Evolutionary conservation across 352 stramenopile genomes (phyloP).

Genomic region (Phytopythium kandeliae): DNA sequence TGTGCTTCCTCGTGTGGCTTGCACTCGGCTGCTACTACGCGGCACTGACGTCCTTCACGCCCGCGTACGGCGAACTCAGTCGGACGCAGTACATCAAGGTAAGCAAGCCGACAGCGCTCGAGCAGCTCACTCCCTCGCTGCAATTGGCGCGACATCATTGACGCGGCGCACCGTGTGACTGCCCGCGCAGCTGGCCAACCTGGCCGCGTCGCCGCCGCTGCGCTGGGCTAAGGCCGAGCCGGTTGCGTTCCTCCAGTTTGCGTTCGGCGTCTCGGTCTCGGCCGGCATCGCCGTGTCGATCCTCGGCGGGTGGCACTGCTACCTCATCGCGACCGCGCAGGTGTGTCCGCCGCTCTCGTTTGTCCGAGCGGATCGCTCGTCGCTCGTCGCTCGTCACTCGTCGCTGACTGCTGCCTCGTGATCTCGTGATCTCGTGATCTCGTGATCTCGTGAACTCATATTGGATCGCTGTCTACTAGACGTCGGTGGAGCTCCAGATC

Average conservation of each 20-base stretch:
- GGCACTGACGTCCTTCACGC: conserved; percentile 43
- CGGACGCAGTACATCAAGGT: conserved; percentile 56
- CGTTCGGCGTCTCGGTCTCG: conserved; percentile 59
- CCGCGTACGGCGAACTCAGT: conserved; percentile 49
- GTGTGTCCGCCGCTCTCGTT: too few species aligned
- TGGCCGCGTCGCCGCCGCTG: conserved; percentile 17
- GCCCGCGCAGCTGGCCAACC: conserved; percentile 24
- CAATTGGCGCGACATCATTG: too few species aligned
- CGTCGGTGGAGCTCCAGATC: conserved; percentile 76
- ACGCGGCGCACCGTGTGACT: too few species aligned
- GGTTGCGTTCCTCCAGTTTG: conserved; percentile 48
- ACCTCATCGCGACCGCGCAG: conserved; percentile 73
- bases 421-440: too few species aligned
- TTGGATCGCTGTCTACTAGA: conserved; percentile 26
- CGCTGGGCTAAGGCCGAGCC: conserved; percentile 13
- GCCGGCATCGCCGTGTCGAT: conserved; percentile 58
- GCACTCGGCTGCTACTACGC: conserved; percentile 50
- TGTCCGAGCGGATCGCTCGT: too few species aligned
- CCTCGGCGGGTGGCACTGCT: conserved; percentile 61
- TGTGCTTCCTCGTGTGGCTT: conserved; percentile 70
- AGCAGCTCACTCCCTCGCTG: too few species aligned
- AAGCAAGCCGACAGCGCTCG: background rate
- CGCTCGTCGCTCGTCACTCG: too few species aligned
- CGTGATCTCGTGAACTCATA: too few species aligned
- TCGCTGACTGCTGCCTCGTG: too few species aligned